Percentiles rank a stretch among this genome's conserved stretches.
phyloP scores from a whole-genome alignment of 768 basidiomycete species.

The Dendrothele bispora region DNA sequence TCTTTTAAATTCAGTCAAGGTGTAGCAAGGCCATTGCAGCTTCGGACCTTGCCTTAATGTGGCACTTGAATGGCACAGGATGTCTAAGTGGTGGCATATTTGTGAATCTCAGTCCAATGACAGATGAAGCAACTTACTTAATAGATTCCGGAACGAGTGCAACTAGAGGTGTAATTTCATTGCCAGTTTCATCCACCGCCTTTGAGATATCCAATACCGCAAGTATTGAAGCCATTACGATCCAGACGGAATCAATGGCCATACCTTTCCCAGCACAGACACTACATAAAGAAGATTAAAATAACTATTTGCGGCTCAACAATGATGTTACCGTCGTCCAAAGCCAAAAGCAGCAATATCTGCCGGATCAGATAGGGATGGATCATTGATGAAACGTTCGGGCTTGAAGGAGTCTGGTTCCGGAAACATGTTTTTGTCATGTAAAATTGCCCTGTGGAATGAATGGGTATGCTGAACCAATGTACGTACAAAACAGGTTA shows the following conservation, averaged over 20 bases:
- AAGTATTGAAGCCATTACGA: conserved; percentile 8
- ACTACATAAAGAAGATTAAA: conserved; percentile 3
- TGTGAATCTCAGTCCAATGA: too few relatives aligned
- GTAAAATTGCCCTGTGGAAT: conserved; percentile 13
- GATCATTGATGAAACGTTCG: conserved; percentile 14
- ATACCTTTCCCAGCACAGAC: conserved; percentile 12
- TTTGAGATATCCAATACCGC: conserved; percentile 10
- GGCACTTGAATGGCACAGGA: too few relatives aligned
- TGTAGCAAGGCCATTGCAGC: too few relatives aligned
- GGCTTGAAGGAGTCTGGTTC: conserved; percentile 15
- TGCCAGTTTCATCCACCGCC: conserved; percentile 9
- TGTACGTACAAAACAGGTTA: not conserved
- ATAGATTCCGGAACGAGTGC: too few relatives aligned
- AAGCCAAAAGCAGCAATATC: conserved; percentile 13
- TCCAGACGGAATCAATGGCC: conserved; percentile 10
- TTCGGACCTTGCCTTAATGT: too few relatives aligned
- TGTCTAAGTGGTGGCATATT: too few relatives aligned
- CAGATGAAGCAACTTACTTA: too few relatives aligned
- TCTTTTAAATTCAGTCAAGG: too few relatives aligned
- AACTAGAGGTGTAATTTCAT: too few relatives aligned
- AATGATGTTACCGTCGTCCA: conserved; percentile 16
- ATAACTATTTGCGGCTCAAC: not conserved
- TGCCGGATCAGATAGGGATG: conserved; percentile 12
- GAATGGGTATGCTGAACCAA: not conserved
- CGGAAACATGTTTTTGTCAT: conserved; percentile 14